Evolutionary conservation across 2,329 filamentous ascomycete species (phyloP).

Genomic region (Ophiostoma sp.): DNA sequence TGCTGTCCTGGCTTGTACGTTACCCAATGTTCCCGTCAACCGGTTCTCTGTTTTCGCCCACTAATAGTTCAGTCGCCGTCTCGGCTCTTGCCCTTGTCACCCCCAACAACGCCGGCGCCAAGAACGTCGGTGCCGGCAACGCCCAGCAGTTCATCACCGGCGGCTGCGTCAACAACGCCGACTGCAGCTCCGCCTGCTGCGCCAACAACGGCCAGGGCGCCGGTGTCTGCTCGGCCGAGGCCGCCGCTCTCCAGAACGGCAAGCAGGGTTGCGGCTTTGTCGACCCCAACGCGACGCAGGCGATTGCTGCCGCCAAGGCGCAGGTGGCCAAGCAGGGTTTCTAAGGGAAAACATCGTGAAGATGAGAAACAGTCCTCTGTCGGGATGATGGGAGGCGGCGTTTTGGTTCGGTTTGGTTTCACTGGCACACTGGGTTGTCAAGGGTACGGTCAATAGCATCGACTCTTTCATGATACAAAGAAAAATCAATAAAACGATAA

Average conservation of each 20-base stretch:
- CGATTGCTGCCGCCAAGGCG: conserved; percentile 37
- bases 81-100: conserved; percentile 34
- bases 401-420: neutral
- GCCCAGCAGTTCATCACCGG: conserved; percentile 39
- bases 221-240: conserved; percentile 38
- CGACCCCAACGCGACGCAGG: conserved; percentile 36
- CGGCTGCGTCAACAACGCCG: conserved; percentile 38
- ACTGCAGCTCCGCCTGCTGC: conserved; percentile 36
- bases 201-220: conserved; percentile 35
- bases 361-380: neutral
- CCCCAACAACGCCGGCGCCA: conserved; percentile 38
- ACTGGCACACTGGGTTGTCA: neutral
- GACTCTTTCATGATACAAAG: neutral
- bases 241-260: conserved; percentile 37
- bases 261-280: conserved; percentile 39
- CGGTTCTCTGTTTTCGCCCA: neutral
- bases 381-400: neutral
- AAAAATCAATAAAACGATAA: conserved; percentile 11
- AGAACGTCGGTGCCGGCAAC: conserved; percentile 36
- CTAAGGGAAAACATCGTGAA: conserved; percentile 22
- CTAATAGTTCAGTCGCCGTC: conserved; percentile 32
- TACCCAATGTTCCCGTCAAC: too few species aligned
- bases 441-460: neutral
- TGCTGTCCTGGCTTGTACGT: conserved; percentile 34
- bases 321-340: conserved; percentile 39